phyloP scores from a whole-genome alignment of 2,329 filamentous ascomycete genomes.

The Lasiodiplodia hormozganensis region DNA sequence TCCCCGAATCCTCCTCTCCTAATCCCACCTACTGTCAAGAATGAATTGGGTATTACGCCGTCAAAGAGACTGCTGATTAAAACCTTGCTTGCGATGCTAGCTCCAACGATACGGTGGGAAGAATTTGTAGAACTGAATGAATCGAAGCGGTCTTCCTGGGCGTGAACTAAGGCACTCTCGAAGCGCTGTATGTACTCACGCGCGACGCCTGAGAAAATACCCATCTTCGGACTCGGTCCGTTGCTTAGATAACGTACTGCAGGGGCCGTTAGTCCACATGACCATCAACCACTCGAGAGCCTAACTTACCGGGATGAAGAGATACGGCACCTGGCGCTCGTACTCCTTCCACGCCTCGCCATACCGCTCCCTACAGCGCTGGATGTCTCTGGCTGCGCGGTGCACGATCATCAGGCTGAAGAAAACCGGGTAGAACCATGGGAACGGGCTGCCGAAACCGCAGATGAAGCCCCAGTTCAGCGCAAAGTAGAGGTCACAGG shows the following conservation, averaged over 20 bases:
- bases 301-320: conserved; percentile 75
- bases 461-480: conserved; percentile 81
- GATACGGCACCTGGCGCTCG: conserved; percentile 77
- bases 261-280: not conserved
- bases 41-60: conserved; percentile 18
- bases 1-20: not conserved
- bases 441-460: conserved; percentile 80
- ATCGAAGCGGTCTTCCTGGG: conserved; percentile 5
- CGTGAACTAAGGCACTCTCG: not conserved
- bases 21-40: not conserved
- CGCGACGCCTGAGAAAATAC: conserved; percentile 3
- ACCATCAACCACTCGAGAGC: not conserved
- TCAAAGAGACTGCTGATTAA: conserved; percentile 22
- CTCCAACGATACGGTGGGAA: conserved; percentile 11
- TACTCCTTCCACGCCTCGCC: conserved; percentile 84
- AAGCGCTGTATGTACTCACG: not conserved
- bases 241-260: conserved; percentile 28
- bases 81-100: conserved; percentile 10
- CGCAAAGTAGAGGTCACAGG: conserved; percentile 80
- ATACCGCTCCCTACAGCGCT: conserved; percentile 78
- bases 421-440: conserved; percentile 89
- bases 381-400: conserved; percentile 76
- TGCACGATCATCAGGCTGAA: conserved; percentile 82
- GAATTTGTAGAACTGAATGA: conserved; percentile 8
- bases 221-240: conserved; percentile 7